Evolutionary conservation across 1,284 basidiomycete genomes (phyloP).

Genomic region (Ceratobasidium sp.): DNA sequence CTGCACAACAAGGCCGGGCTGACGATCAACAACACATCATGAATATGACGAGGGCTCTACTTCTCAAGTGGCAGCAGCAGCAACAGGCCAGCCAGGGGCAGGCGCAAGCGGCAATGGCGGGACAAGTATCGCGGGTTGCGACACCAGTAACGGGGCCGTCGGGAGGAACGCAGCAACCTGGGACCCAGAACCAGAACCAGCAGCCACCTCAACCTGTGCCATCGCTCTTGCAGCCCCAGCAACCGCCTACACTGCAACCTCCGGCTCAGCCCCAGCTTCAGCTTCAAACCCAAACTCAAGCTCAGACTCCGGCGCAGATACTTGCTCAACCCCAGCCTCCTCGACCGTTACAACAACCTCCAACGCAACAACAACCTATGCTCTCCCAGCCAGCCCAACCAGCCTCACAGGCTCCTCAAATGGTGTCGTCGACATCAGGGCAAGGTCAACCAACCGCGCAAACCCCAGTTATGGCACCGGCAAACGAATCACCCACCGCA

Average conservation of each 20-base stretch:
- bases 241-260: constrained; percentile 23
- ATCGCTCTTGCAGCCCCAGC: not conserved
- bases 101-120: constrained; percentile 9
- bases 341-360: not conserved
- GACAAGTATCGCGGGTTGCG: not conserved
- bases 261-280: constrained; percentile 30
- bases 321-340: constrained; percentile 10
- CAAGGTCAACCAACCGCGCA: constrained; percentile 7
- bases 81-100: constrained; percentile 19
- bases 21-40: constrained; percentile 26
- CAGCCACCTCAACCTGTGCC: constrained; percentile 24
- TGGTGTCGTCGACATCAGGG: constrained; percentile 4
- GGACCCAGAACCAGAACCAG: not conserved
- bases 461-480: not conserved
- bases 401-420: constrained; percentile 27
- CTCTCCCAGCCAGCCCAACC: constrained; percentile 20
- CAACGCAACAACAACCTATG: constrained; percentile 9
- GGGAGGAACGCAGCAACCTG: not conserved
- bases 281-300: constrained; percentile 13
- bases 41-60: not conserved
- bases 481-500: not conserved
- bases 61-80: no score
- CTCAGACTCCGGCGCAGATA: constrained; percentile 1
- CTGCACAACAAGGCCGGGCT: constrained; percentile 15
- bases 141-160: not conserved